Evolutionary conservation across 441 rosid genomes (phyloP), one percentile per base, ranked within the genome.

Genomic region (Daphne laureola): DNA sequence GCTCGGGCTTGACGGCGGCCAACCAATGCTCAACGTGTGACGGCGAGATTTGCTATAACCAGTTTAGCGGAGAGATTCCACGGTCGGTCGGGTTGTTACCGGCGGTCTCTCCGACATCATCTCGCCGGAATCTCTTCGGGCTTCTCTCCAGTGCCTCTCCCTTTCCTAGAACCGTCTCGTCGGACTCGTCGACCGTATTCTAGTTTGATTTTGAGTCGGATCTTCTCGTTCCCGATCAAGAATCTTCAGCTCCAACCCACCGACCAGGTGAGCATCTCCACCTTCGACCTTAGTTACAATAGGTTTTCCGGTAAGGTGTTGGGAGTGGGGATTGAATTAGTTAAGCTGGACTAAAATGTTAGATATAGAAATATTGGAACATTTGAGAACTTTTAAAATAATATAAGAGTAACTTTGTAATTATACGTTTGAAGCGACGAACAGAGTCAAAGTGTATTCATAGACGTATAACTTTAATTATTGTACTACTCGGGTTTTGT

Each of bases 251-350:
- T 88, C 49, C 90, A 82, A 23, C 98, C 96, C 49, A 43, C 38
- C 11, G 73, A 56, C 40, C 82, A 74, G 62, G 96, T 91, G 21
- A 64, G 68, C 17, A 88, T 91, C 48, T 36, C 72, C 52, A 80
- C 81, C 69, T 80, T 91, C 18, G 98, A 91, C 70, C 74, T 91
- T 2, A 88, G 98, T 70, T 79, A 76, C 82, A 91, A 91, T 68
- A 64, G 82, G 44, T 69, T 88, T 25, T 86, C 82, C 47, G 96
- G 95, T 21, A 62, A 46, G 54, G 70, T 91, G 57, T 86, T n/a
- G n/a, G n/a, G n/a, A n/a, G n/a, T n/a, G n/a, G n/a, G n/a, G n/a
- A n/a, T n/a, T n/a, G n/a, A n/a, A n/a, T n/a, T n/a, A n/a, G n/a
- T n/a, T n/a, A n/a, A n/a, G n/a, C n/a, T n/a, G n/a, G n/a, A n/a